Evolutionary conservation across 352 stramenopile genomes (phyloP).

Genomic region (Pythium folliculosum): DNA sequence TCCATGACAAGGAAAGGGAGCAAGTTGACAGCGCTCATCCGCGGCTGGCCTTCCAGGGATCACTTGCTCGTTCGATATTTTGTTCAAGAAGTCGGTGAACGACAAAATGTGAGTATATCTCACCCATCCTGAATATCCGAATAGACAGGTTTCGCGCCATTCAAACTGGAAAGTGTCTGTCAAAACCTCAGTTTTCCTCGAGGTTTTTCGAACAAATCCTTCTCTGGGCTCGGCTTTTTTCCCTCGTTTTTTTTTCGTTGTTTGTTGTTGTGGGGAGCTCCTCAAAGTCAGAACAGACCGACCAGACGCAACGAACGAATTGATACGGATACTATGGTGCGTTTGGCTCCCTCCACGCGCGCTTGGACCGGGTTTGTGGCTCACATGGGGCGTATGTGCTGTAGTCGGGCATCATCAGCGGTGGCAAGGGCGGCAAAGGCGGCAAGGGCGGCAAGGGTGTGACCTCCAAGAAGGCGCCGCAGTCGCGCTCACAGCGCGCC

Average conservation of each 20-base stretch:
- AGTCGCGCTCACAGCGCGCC: conserved; percentile 97
- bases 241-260: conserved; percentile 18
- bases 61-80: neutral
- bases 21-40: no score
- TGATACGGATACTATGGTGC: conserved; percentile 21
- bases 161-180: conserved; percentile 31
- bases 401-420: conserved; percentile 87
- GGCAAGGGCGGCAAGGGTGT: conserved; percentile 99
- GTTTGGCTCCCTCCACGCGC: neutral
- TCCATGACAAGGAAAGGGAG: no score
- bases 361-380: neutral
- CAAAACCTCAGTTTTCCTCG: conserved; percentile 27
- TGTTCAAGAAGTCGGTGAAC: neutral
- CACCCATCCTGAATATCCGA: conserved; percentile 2
- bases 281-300: conserved; percentile 28
- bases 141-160: conserved; percentile 11
- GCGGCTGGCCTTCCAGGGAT: no score
- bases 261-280: conserved; percentile 4
- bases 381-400: neutral
- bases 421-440: conserved; percentile 96
- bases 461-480: conserved; percentile 98
- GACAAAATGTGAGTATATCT: conserved; percentile 2
- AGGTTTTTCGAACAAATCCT: conserved; percentile 29
- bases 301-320: neutral
- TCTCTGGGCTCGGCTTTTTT: conserved; percentile 17